A percentile compares a stretch with the other conserved stretches of the same genome.
Conservation (phyloP, 805 yeast species). For the Saccharomycopsis fibuligera region DNA sequence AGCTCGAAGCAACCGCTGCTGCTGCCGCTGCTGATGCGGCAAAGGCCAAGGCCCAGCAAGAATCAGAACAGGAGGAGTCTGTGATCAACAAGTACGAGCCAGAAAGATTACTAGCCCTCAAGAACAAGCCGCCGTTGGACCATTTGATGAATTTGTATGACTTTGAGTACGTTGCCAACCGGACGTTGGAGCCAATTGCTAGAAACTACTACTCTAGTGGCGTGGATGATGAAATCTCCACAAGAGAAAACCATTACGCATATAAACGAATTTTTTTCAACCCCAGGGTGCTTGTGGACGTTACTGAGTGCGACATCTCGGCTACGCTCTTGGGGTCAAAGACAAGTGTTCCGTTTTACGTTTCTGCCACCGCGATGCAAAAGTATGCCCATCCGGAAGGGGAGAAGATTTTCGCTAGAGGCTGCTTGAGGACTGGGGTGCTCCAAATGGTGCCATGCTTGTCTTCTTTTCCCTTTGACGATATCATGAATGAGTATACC, state of each 20-base stretch:
- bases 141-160: constrained; percentile 33
- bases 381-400: constrained; percentile 91
- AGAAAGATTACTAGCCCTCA: constrained; percentile 34
- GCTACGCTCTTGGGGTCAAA: constrained; percentile 59
- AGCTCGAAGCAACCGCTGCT: constrained; percentile 5
- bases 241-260: constrained; percentile 38
- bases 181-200: constrained; percentile 30
- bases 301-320: constrained; percentile 28
- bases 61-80: constrained; percentile 11
- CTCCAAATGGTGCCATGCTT: constrained; percentile 91
- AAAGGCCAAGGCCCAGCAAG: constrained; percentile 1
- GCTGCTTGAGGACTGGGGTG: constrained; percentile 64
- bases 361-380: constrained; percentile 87
- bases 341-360: constrained; percentile 73
- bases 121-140: constrained; percentile 28
- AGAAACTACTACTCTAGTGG: constrained; percentile 43
- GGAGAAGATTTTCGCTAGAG: constrained; percentile 75
- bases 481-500: constrained; percentile 62
- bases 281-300: constrained; percentile 39
- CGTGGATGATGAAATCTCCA: constrained; percentile 42
- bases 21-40: constrained; percentile 4
- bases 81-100: constrained; percentile 28
- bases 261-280: constrained; percentile 38
- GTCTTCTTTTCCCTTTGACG: constrained; percentile 83
- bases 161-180: constrained; percentile 35